These are phyloP conservation scores for Elsinoe perseae DNA, from an alignment of 2,329 filamentous ascomycete species.

Conservation along the genomic window DNA sequence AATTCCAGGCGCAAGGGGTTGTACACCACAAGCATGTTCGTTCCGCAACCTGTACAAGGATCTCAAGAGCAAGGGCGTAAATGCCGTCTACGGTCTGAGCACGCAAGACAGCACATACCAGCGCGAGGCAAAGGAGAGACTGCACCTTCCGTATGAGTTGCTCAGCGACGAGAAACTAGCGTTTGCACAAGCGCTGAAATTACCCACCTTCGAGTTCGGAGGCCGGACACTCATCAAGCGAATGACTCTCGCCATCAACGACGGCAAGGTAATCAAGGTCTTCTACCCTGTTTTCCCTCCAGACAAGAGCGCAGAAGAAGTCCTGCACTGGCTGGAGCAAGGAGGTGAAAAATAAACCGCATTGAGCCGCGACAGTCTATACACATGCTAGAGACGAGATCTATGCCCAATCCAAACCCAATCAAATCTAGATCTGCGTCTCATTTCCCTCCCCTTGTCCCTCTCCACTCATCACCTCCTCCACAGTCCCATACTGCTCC, in stretches of 20 bases:
- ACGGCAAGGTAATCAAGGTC: constrained; percentile 35
- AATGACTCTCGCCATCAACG: constrained; percentile 33
- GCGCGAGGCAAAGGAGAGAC: constrained; percentile 31
- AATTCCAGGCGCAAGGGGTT: constrained; percentile 39
- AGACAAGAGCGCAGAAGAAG: constrained; percentile 34
- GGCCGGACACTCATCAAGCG: constrained; percentile 32
- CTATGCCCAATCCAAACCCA: neutral
- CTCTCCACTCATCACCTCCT: constrained; percentile 24
- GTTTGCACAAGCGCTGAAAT: constrained; percentile 28
- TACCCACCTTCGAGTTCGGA: constrained; percentile 37
- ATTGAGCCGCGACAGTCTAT: neutral
- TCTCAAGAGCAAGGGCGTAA: constrained; percentile 27
- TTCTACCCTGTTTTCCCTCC: constrained; percentile 41
- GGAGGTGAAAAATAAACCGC: neutral
- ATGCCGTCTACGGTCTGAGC: constrained; percentile 34
- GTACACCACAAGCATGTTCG: constrained; percentile 39
- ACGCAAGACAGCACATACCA: constrained; percentile 37
- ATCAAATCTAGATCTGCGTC: neutral
- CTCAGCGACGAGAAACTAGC: constrained; percentile 35
- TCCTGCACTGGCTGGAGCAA: constrained; percentile 28
- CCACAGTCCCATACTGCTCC: constrained; percentile 30
- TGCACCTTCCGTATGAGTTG: constrained; percentile 36
- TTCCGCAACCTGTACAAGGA: constrained; percentile 33
- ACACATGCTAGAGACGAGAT: neutral
- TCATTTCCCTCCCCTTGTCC: neutral